Evolutionary conservation across 257 asterid species (phyloP).

Genomic region (Datura wrightii): DNA sequence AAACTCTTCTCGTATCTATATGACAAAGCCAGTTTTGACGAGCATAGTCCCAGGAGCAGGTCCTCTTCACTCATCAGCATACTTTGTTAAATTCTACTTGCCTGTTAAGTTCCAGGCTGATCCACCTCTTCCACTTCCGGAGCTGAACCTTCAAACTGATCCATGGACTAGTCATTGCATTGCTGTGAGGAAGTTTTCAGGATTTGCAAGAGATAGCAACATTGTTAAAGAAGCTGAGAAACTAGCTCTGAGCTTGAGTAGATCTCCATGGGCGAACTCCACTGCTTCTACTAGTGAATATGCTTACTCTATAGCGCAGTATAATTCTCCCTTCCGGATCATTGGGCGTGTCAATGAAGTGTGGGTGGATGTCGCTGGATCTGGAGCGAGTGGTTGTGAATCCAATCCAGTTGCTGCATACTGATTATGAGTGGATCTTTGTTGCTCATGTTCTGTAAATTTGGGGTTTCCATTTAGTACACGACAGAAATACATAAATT

Average conservation of each 20-base stretch:
- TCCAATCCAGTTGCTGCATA: conserved; percentile 49
- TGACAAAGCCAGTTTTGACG: conserved; percentile 79
- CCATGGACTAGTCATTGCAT: conserved; percentile 65
- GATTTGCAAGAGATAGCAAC: conserved; percentile 77
- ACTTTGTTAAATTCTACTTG: conserved; percentile 59
- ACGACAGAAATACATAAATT: no score
- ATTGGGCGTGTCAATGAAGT: conserved; percentile 74
- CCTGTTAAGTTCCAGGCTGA: conserved; percentile 61
- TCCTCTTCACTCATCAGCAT: conserved; percentile 83
- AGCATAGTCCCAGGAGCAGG: conserved; percentile 87
- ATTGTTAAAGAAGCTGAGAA: conserved; percentile 84
- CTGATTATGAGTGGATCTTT: conserved; percentile 32
- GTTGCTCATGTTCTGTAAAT: background rate
- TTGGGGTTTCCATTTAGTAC: no score
- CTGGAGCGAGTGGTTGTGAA: conserved; percentile 54
- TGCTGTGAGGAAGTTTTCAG: conserved; percentile 79
- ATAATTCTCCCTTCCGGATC: conserved; percentile 67
- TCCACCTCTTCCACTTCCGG: conserved; percentile 84
- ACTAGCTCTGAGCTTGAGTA: conserved; percentile 70
- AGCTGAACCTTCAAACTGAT: conserved; percentile 67
- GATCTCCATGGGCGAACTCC: conserved; percentile 68
- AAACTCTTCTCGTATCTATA: conserved; percentile 66
- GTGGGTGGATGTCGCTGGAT: conserved; percentile 79
- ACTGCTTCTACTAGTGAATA: conserved; percentile 51
- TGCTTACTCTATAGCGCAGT: conserved; percentile 85